Base-by-base conservation (phyloP, 441 rosid genomes). In the Gossypium gossypioides region DNA sequence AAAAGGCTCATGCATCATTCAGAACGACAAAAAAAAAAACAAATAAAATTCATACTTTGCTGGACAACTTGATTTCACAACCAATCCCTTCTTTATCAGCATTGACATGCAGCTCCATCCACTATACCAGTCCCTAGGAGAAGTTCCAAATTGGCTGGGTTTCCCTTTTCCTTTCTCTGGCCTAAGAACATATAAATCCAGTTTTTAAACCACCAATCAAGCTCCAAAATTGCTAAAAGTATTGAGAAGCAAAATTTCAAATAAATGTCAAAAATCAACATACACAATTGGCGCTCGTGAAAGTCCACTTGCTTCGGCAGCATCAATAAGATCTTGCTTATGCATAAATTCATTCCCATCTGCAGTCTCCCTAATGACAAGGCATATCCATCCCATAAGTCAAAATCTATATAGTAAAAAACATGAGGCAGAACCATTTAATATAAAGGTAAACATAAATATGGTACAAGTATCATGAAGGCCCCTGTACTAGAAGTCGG, bases 41-140 rank as follows among this genome's bases (percentile, higher is more conserved):
- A 27, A 32, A 4, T 29, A 15, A 76, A 58, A 59, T 40, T 76
- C 77, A 57, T 84, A 94, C 98, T 92, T 94, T 73, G 97, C 97
- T n/a, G 98, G 97, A 79, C 89, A 88, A 82, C 97, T 92, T 44
- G 95, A 90, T 83, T 88, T 94, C 76, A 86, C 92, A 60, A 90
- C 96, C 72, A 91, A 81, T 81, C 98, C 98, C 79, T 87, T 94
- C 1, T 80, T 77, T 78, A 92, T 83, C 84, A 91, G 82, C 24
- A 86, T 91, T 74, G 79, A 82, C 98, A 94, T 94, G 85, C 97
- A 91, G 79, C 76, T 91, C 98, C 98, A 94, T 79, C 97, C 97
- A 71, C 79, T 88, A 73, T 91, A 90, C 96, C 96, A 90, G 75
- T 89, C 96, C 80, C 87, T 89, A 60, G 85, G 55, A 73, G 97